phyloP scores from a whole-genome alignment of 495 filamentous ascomycete species.

The Podospora pseudopauciseta region DNA sequence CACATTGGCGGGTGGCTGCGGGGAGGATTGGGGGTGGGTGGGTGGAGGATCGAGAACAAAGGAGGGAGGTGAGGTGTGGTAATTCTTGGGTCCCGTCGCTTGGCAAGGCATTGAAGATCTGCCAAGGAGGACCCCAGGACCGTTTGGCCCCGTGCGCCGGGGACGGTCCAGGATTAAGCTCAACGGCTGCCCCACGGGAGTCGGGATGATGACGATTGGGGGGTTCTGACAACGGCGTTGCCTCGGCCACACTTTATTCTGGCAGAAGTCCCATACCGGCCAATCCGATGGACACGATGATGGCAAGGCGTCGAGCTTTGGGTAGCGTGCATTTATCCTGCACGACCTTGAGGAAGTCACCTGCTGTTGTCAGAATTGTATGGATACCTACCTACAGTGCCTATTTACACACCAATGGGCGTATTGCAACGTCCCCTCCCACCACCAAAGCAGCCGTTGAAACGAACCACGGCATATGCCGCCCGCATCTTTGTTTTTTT shows the following conservation, averaged over 20 bases:
- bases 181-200: background rate
- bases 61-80: background rate
- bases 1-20: conserved; percentile 34
- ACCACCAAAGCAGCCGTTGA: too few relatives aligned
- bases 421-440: too few relatives aligned
- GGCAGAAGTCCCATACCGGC: background rate
- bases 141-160: background rate
- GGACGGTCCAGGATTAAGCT: background rate
- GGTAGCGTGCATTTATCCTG: background rate
- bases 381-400: too few relatives aligned
- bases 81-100: background rate
- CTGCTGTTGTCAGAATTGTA: background rate
- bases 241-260: conserved; percentile 15
- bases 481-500: background rate
- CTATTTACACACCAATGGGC: too few relatives aligned
- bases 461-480: background rate
- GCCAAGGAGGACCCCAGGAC: background rate
- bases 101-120: background rate
- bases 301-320: background rate
- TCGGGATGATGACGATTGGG: conserved; percentile 4
- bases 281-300: background rate
- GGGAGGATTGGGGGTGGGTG: conserved; percentile 32
- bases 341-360: background rate
- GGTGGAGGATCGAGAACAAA: too few relatives aligned
- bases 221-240: conserved; percentile 10